Evolutionary conservation across 73 alveolate species (phyloP).

Genomic region (Blepharisma japonicum): DNA sequence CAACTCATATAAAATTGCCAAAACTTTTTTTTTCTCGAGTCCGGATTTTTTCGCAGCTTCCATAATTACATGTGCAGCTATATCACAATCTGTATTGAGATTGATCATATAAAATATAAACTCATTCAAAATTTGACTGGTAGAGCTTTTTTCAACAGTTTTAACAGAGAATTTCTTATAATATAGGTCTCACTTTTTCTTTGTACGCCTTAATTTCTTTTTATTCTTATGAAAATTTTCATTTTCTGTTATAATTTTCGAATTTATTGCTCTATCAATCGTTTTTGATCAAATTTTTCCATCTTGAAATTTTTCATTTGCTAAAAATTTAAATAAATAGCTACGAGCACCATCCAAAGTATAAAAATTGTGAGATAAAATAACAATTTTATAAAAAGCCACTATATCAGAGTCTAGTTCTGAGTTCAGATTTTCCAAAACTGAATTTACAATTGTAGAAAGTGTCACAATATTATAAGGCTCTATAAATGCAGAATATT

Average conservation of each 20-base stretch:
- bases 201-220: not conserved
- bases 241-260: conserved; percentile 6
- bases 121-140: not conserved
- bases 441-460: not conserved
- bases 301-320: not conserved
- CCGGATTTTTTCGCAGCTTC: not conserved
- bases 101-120: not conserved
- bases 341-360: not conserved
- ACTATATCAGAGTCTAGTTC: not conserved
- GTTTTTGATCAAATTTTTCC: not conserved
- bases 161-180: not conserved
- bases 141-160: not conserved
- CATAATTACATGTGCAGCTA: not conserved
- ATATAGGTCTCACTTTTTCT: not conserved
- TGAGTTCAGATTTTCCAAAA: not conserved
- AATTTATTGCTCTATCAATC: not conserved
- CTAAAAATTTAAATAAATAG: not conserved
- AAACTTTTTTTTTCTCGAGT: not conserved
- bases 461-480: not conserved
- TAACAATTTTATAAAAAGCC: conserved; percentile 8
- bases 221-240: not conserved
- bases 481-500: not conserved
- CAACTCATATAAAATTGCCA: not conserved
- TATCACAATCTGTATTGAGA: not conserved
- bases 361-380: conserved; percentile 3